Conservation (phyloP, 306 rosid genomes). For the Cucurbita argyrosperma region DNA sequence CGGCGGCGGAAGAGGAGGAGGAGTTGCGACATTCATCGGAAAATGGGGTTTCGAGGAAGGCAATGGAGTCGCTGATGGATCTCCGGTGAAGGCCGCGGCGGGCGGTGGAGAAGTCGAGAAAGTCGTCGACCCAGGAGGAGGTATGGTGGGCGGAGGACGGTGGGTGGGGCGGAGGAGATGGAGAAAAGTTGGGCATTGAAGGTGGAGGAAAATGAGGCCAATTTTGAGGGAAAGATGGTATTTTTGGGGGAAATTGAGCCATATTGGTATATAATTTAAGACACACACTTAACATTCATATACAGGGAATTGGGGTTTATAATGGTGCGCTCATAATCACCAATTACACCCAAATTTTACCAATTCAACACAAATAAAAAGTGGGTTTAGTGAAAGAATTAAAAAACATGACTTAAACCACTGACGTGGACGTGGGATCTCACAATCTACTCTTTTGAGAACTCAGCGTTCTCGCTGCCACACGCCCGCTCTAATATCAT, state of each 20-base stretch:
- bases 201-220: constrained; percentile 27
- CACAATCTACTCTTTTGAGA: too few species aligned
- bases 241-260: constrained; percentile 97
- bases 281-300: neutral
- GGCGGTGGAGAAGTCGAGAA: constrained; percentile 67
- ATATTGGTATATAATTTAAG: constrained; percentile 5
- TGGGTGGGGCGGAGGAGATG: constrained; percentile 24
- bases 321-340: too few species aligned
- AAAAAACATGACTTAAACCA: too few species aligned
- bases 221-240: constrained; percentile 68
- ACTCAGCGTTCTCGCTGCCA: too few species aligned
- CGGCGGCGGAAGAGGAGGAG: neutral
- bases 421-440: too few species aligned
- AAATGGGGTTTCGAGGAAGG: constrained; percentile 52
- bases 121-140: constrained; percentile 61
- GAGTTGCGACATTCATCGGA: constrained; percentile 22
- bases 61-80: constrained; percentile 68
- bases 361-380: too few species aligned
- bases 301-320: too few species aligned
- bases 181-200: constrained; percentile 14
- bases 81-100: constrained; percentile 62
- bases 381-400: too few species aligned
- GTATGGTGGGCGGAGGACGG: constrained; percentile 13
- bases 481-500: too few species aligned
- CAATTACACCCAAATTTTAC: too few species aligned